Base-by-base conservation (phyloP, 1,139 yeast species). In the Yamadazyma spencermartinsiae region DNA sequence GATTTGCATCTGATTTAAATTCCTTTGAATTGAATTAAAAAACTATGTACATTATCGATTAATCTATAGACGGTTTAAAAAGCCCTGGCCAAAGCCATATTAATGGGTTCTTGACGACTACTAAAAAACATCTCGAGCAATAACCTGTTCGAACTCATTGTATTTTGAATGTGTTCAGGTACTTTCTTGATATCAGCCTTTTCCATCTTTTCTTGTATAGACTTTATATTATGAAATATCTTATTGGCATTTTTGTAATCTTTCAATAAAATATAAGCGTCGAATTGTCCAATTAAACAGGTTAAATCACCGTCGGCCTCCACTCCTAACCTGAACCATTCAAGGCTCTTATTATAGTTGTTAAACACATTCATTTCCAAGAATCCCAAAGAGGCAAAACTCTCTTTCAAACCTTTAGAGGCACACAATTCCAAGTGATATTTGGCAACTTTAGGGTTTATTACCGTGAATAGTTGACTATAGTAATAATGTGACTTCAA, bases 321-420 rank as follows among this genome's bases (percentile, higher is more conserved):
- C 27, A 78, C 71, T 0, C 96, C 98, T 33, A 89, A 62, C 49
- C 76, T 77, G 62, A 89, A 88, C 97, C 97, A 90, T 54, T 87
- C 88, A 29, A 72, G 63, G 0, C 95, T 87, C 48, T 79, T 79
- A 4, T 45, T 40, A 14, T 57, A 52, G 49, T 80, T 68, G n/a
- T 68, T 63, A 54, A 82, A 85, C 40, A 82, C 76, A 48, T 80
- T 80, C 65, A 88, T 61, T 49, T 88, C 92, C 45, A 88, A 60
- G 55, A 83, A 85, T 1, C 97, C 98, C 35, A 89, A 63, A 18
- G 82, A 77, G 13, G 82, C 76, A 54, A 88, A 86, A 6, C 90
- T 74, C 49, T 89, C 95, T 47, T 71, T 74, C 35, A 88, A 77
- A 0, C 96, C 96, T 47, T 77, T 78, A 4, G 80, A 63, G 0